Base-by-base conservation (phyloP, 371 early-diverging fungal species). In the Parasitella parasitica region DNA sequence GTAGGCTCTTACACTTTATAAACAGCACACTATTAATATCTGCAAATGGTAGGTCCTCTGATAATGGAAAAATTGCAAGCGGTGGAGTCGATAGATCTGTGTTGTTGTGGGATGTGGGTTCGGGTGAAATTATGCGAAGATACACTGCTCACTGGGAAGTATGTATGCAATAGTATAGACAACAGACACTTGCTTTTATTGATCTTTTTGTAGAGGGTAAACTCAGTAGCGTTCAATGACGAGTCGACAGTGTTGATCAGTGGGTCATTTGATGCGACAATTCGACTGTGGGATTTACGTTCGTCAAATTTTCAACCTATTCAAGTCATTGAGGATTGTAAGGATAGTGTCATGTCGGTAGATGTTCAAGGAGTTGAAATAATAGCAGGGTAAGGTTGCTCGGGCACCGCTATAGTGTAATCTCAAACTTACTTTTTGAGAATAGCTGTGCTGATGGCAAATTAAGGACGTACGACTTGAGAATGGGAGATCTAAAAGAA, bases 251-350 rank as follows among this genome's bases (percentile, higher is more conserved):
- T 96, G 0, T 43, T 95, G 37, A 87, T 86, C 3, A 93, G 93
- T 62, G 92, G 94, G 3, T 94, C 94, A 3, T 95, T 92, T 69
- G 98, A 97, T 74, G 88, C 94, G 4, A 89, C 93, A 0, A 90
- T 97, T 24, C 79, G 92, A 34, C 72, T 94, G 41, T 97, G 97
- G 97, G 98, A 97, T 64, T n/a, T 56, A 16, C 82, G 94, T 20
- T 88, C 94, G 12, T 71, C 84, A 1, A 74, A 84, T 32, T 73
- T 84, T 51, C 57, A 80, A 30, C 95, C 95, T 3, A 89, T 97
- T 36, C 97, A 97, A 64, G 75, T 91, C 0, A 66, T 97, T n/a
- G 86, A 88, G 24, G 96, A 95, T 12, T 87, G 91, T 51, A 92
- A 92, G 66, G 98, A 97, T 63, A 89, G 91, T 50, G 86, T 97